A percentile compares a stretch with the other conserved stretches of the same genome.
Evolutionary conservation across 1,284 basidiomycete genomes (phyloP).

Genomic region (Leccinum subrobustum): DNA sequence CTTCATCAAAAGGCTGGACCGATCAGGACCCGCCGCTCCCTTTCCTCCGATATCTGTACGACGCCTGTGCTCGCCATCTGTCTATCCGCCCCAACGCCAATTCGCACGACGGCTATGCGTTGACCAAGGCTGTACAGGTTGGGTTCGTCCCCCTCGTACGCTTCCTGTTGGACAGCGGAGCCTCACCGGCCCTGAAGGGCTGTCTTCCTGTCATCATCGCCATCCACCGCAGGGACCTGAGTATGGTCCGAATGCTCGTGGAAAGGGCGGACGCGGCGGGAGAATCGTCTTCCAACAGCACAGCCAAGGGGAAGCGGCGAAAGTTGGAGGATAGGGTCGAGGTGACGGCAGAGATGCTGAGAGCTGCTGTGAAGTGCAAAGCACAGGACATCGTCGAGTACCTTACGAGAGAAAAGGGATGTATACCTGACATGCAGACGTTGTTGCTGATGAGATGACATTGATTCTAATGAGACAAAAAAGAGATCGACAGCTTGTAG

Average conservation of each 20-base stretch:
- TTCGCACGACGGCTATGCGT: constrained; percentile 72
- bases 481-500: neutral
- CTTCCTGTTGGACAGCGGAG: constrained; percentile 71
- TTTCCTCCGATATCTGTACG: constrained; percentile 56
- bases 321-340: constrained; percentile 58
- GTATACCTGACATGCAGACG: constrained; percentile 69
- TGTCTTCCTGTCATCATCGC: constrained; percentile 72
- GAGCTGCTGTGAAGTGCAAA: constrained; percentile 56
- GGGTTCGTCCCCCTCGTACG: constrained; percentile 61
- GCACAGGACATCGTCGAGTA: constrained; percentile 73
- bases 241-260: constrained; percentile 69
- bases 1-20: constrained; percentile 32
- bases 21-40: constrained; percentile 34
- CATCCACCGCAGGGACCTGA: constrained; percentile 65
- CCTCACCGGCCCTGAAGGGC: constrained; percentile 61
- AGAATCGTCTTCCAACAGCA: constrained; percentile 9
- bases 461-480: neutral
- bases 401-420: constrained; percentile 73
- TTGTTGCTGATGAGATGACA: constrained; percentile 45
- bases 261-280: constrained; percentile 46
- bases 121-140: constrained; percentile 72
- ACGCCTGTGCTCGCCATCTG: constrained; percentile 35
- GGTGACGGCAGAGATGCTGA: constrained; percentile 60
- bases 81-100: constrained; percentile 46
- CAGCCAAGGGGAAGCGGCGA: constrained; percentile 44